phyloP scores from a whole-genome alignment of 2,329 filamentous ascomycete species.

The Aspergillus alliaceus region DNA sequence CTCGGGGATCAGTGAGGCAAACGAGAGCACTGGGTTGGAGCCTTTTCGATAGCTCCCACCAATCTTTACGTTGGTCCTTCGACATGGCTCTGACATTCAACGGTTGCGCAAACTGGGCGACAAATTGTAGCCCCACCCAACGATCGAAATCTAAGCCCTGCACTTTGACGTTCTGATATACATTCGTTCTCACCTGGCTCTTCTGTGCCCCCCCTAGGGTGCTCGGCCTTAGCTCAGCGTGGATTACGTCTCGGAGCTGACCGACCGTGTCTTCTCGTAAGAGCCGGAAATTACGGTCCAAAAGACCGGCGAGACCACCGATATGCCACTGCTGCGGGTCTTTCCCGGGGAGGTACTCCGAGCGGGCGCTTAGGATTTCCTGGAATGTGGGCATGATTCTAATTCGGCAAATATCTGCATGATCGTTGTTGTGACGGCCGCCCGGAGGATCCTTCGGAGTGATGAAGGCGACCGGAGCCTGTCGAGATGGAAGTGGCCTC shows the following conservation, averaged over 20 bases:
- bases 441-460: constrained; percentile 21
- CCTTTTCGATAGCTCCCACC: constrained; percentile 32
- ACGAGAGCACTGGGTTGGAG: constrained; percentile 30
- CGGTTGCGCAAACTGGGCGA: constrained; percentile 26
- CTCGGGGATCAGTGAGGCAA: constrained; percentile 22
- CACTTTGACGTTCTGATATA: constrained; percentile 10
- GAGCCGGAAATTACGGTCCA: constrained; percentile 40
- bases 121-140: constrained; percentile 19
- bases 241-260: constrained; percentile 32
- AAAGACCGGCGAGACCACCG: constrained; percentile 24
- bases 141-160: constrained; percentile 17
- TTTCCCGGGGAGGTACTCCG: constrained; percentile 35
- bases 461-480: constrained; percentile 11
- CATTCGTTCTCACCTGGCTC: constrained; percentile 12
- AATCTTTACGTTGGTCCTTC: constrained; percentile 20
- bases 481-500: background rate
- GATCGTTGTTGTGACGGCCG: constrained; percentile 40
- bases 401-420: constrained; percentile 32
- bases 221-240: constrained; percentile 24
- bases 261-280: constrained; percentile 37
- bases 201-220: background rate
- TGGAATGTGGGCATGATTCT: constrained; percentile 37
- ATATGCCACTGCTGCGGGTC: constrained; percentile 30
- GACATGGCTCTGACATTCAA: constrained; percentile 8
- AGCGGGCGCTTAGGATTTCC: constrained; percentile 30